phyloP scores from a whole-genome alignment of 169 alveolate species.

The Plasmodium inui region DNA sequence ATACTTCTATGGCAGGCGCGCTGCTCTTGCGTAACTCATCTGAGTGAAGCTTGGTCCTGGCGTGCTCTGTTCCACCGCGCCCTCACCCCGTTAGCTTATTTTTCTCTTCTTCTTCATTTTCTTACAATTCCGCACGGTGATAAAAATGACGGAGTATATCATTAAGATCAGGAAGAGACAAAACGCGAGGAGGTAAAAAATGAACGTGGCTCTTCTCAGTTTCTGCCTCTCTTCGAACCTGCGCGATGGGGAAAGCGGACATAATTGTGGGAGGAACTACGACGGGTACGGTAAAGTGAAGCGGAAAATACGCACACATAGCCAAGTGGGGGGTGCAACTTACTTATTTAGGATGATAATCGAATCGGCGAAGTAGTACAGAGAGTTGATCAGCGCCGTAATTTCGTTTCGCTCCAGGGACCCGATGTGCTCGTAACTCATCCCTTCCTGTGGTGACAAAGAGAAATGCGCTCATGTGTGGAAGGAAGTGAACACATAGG shows the following conservation, averaged over 20 bases:
- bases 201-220: conserved; percentile 23
- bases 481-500: not conserved
- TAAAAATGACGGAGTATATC: conserved; percentile 13
- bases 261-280: not conserved
- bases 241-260: not conserved
- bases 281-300: not conserved
- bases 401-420: conserved; percentile 88
- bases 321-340: not conserved
- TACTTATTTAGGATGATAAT: conserved; percentile 78
- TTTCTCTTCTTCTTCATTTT: conserved; percentile 2
- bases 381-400: conserved; percentile 87
- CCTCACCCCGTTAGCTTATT: not conserved
- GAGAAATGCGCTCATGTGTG: not conserved
- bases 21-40: not conserved
- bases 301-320: not conserved
- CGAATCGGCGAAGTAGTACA: conserved; percentile 88
- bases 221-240: conserved; percentile 45
- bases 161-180: not conserved
- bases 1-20: not conserved
- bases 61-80: not conserved
- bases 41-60: not conserved
- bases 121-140: conserved; percentile 10
- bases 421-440: conserved; percentile 59
- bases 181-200: conserved; percentile 22
- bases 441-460: conserved; percentile 42